These are phyloP conservation scores for Penicillium canariense DNA, from an alignment of 495 filamentous ascomycete genomes.

Conservation along the genomic window DNA sequence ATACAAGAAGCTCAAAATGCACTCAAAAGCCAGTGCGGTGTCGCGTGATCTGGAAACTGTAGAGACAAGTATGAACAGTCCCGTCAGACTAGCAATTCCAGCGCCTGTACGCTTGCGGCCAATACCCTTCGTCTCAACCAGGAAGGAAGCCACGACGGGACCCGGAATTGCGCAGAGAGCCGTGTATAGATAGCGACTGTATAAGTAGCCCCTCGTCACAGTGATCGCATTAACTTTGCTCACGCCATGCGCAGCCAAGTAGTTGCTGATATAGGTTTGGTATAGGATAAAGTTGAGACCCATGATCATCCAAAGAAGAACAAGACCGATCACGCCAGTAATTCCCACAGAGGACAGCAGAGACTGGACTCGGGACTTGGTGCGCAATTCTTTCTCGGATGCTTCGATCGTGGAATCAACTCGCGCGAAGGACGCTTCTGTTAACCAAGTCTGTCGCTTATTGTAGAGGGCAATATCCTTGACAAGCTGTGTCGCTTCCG, in stretches of 20 bases:
- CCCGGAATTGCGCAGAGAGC: constrained; percentile 12
- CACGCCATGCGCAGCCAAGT: constrained; percentile 3
- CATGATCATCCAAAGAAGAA: constrained; percentile 16
- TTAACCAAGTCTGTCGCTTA: constrained; percentile 25
- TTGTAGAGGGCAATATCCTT: constrained; percentile 25
- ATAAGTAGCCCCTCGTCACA: constrained; percentile 7
- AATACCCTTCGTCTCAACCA: constrained; percentile 11
- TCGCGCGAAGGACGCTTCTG: constrained; percentile 19
- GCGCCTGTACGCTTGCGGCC: constrained; percentile 18
- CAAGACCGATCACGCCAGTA: constrained; percentile 4
- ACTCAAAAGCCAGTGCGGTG: constrained; percentile 3
- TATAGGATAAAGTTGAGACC: constrained; percentile 20
- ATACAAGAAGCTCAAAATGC: neutral
- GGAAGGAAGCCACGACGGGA: constrained; percentile 6
- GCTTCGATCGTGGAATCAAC: constrained; percentile 22
- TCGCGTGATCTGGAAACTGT: neutral
- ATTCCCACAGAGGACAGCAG: constrained; percentile 2
- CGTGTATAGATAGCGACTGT: constrained; percentile 11
- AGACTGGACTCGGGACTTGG: constrained; percentile 6
- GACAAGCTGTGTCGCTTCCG: constrained; percentile 23
- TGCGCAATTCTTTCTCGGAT: constrained; percentile 3
- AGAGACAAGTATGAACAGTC: too few species aligned
- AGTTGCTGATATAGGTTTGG: constrained; percentile 13
- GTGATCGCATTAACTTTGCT: neutral
- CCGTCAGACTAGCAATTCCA: constrained; percentile 3